Percentiles rank a stretch among this genome's conserved stretches.
Conservation (phyloP, 2,329 filamentous ascomycete species). For the Neoascochyta sp. region DNA sequence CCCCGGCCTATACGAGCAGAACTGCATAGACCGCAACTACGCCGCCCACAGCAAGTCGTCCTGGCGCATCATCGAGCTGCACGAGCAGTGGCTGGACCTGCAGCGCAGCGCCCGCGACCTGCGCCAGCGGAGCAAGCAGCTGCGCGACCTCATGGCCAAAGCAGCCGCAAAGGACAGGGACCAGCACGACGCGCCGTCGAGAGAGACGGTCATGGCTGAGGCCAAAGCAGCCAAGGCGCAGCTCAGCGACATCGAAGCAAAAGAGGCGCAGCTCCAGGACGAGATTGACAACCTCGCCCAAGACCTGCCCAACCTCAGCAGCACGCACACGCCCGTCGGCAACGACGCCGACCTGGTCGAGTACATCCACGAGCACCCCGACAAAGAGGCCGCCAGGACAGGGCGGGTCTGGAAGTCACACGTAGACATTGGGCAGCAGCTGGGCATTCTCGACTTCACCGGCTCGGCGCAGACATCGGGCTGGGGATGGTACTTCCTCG, state of each 20-base stretch:
- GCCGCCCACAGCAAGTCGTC: slow-evolving; percentile 50
- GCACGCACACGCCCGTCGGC: slow-evolving; percentile 68
- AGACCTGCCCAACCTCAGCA: slow-evolving; percentile 83
- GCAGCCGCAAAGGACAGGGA: slow-evolving; percentile 27
- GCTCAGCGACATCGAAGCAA: slow-evolving; percentile 57
- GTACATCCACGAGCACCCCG: slow-evolving; percentile 73
- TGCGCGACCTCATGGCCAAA: slow-evolving; percentile 54
- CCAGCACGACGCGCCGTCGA: slow-evolving; percentile 31
- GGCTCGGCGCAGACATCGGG: slow-evolving; percentile 77
- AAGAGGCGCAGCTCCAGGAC: slow-evolving; percentile 56
- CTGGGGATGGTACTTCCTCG: slow-evolving; percentile 97
- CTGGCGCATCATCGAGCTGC: slow-evolving; percentile 51
- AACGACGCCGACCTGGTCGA: slow-evolving; percentile 61
- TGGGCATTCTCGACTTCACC: slow-evolving; percentile 89
- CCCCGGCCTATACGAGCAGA: slow-evolving; percentile 73
- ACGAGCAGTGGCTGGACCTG: slow-evolving; percentile 46
- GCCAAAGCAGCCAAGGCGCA: slow-evolving; percentile 62
- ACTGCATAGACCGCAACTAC: slow-evolving; percentile 85
- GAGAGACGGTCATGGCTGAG: slow-evolving; percentile 58
- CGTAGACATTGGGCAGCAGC: slow-evolving; percentile 77
- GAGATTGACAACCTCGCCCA: slow-evolving; percentile 74
- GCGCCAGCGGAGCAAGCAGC: slow-evolving; percentile 62
- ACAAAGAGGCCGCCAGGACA: slow-evolving; percentile 27
- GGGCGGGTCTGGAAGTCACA: slow-evolving; percentile 66
- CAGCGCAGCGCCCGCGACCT: slow-evolving; percentile 59